phyloP scores from a whole-genome alignment of 768 basidiomycete species.

The Leucocoprinus leucothites region DNA sequence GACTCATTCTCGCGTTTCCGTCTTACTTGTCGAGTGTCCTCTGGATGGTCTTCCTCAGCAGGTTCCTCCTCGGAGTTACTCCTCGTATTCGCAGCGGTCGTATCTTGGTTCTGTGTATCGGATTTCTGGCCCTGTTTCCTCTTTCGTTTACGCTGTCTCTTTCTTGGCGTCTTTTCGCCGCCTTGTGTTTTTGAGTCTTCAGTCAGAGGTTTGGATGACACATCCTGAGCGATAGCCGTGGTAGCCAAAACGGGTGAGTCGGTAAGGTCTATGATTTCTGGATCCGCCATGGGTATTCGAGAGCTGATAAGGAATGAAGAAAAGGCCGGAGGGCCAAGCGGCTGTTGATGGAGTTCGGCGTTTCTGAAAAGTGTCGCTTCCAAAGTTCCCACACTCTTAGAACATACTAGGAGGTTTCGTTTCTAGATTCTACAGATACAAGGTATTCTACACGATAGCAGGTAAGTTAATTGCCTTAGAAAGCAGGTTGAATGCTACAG shows the following conservation, averaged over 20 bases:
- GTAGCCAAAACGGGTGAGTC: slow-evolving; percentile 8
- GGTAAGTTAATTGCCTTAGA: not conserved
- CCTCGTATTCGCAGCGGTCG: slow-evolving; percentile 16
- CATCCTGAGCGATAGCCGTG: not conserved
- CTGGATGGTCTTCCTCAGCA: slow-evolving; percentile 8
- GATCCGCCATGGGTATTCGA: not conserved
- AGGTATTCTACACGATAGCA: not conserved
- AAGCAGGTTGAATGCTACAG: slow-evolving; percentile 4
- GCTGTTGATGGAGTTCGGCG: not conserved
- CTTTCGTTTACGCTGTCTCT: slow-evolving; percentile 18
- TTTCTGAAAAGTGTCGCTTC: not conserved
- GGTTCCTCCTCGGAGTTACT: slow-evolving; percentile 20
- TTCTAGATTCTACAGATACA: too few relatives aligned
- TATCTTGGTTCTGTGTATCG: slow-evolving; percentile 15
- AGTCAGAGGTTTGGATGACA: not conserved
- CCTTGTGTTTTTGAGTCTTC: not conserved
- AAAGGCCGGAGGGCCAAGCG: not conserved
- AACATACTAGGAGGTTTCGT: too few relatives aligned
- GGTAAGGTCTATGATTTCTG: slow-evolving; percentile 34
- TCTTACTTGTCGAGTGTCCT: slow-evolving; percentile 1
- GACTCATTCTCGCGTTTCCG: slow-evolving; percentile 10
- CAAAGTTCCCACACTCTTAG: not conserved
- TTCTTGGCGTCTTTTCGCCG: slow-evolving; percentile 8
- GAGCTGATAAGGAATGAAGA: not conserved
- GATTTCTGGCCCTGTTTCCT: slow-evolving; percentile 24